These are phyloP conservation scores for Aphanoascus verrucosus DNA, from an alignment of 2,329 filamentous ascomycete species.

Conservation along the genomic window DNA sequence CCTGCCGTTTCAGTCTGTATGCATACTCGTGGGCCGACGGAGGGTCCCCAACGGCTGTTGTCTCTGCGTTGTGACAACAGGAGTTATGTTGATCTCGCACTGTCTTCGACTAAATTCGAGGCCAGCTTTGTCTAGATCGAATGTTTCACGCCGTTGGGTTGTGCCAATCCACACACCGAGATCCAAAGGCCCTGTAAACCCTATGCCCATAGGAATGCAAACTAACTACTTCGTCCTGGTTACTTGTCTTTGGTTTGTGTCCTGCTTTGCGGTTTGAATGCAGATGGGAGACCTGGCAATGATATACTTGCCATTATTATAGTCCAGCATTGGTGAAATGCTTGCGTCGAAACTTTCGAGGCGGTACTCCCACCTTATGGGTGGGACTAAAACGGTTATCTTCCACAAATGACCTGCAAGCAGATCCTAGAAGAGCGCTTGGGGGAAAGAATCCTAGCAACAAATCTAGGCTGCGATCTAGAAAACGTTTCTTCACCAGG, in stretches of 20 bases:
- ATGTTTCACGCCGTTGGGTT: slow-evolving; percentile 1
- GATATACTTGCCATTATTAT: slow-evolving; percentile 6
- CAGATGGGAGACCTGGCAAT: neutral
- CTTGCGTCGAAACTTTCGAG: neutral
- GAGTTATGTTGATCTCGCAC: neutral
- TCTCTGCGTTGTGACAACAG: neutral
- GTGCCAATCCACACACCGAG: neutral
- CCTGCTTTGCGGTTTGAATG: neutral
- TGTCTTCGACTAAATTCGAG: neutral
- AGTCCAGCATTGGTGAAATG: neutral
- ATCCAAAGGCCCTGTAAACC: neutral
- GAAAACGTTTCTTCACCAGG: neutral
- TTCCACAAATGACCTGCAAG: slow-evolving; percentile 1
- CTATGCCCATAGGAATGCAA: neutral
- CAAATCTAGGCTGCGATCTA: neutral
- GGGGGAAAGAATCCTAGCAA: neutral
- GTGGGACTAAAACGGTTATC: neutral
- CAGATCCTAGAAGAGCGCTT: neutral
- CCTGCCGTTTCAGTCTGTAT: neutral
- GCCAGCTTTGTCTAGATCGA: neutral
- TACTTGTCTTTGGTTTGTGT: neutral
- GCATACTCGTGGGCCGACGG: neutral
- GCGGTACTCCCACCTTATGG: neutral
- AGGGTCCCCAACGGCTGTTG: neutral
- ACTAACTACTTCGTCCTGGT: neutral